Evolutionary conservation across 331 rosid species (phyloP).

Genomic region (Spiraea crenata): DNA sequence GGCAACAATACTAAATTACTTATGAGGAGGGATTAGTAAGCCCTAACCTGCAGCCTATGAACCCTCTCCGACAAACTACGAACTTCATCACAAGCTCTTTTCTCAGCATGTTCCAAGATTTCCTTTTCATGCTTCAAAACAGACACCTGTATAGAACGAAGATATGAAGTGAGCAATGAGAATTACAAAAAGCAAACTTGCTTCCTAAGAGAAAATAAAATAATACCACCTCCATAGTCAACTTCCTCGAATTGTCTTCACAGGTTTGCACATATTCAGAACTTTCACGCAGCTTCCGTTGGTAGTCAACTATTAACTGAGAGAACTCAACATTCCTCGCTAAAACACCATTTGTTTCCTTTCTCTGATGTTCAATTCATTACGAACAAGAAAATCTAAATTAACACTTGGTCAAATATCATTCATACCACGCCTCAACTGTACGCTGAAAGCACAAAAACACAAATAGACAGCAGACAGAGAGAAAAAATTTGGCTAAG

Average conservation of each 20-base stretch:
- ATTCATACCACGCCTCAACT: not conserved
- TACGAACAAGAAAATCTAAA: not conserved
- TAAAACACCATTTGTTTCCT: conserved; percentile 59
- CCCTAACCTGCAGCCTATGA: conserved; percentile 71
- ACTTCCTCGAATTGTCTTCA: conserved; percentile 68
- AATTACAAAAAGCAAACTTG: not conserved
- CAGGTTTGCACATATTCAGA: conserved; percentile 68
- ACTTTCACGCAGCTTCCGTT: conserved; percentile 74
- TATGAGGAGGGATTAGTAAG: conserved; percentile 3
- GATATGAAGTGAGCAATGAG: conserved; percentile 18
- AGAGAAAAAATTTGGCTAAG: not conserved
- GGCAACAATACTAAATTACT: not conserved
- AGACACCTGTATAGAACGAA: conserved; percentile 51
- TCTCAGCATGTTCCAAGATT: conserved; percentile 78
- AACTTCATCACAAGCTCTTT: conserved; percentile 86
- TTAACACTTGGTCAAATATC: conserved; percentile 3
- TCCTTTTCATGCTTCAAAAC: conserved; percentile 74
- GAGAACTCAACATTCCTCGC: conserved; percentile 88
- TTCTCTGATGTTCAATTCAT: conserved; percentile 49
- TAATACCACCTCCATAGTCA: conserved; percentile 71
- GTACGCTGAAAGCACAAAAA: not conserved
- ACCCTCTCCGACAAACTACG: conserved; percentile 78
- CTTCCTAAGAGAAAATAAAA: not conserved
- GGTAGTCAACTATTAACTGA: conserved; percentile 77
- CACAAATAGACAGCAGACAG: not conserved